Conservation (phyloP, 1,139 yeast species). For the Yamadazyma songkhlaensis region DNA sequence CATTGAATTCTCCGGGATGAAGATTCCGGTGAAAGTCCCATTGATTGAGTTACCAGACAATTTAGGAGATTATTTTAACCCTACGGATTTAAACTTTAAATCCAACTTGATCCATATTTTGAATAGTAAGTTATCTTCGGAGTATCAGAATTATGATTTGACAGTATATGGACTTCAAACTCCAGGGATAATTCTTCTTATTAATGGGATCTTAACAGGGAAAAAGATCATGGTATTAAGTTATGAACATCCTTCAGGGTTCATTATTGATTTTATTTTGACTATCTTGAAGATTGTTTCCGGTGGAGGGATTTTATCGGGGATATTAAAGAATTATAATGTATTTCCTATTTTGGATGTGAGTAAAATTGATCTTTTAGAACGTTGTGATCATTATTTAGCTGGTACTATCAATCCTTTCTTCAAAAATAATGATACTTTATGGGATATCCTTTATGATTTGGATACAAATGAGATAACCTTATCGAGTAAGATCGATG, state of each 20-base stretch:
- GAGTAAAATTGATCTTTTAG: constrained; percentile 55
- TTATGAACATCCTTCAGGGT: constrained; percentile 52
- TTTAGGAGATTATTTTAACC: constrained; percentile 46
- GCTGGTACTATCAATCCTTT: constrained; percentile 72
- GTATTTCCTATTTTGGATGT: constrained; percentile 65
- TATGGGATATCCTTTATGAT: constrained; percentile 62
- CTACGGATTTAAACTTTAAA: constrained; percentile 44
- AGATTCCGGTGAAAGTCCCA: constrained; percentile 44
- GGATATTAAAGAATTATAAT: constrained; percentile 43
- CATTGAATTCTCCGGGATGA: constrained; percentile 36
- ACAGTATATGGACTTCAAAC: constrained; percentile 57
- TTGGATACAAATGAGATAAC: constrained; percentile 48
- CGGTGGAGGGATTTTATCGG: constrained; percentile 59
- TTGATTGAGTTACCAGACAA: constrained; percentile 41
- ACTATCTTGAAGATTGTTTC: constrained; percentile 53
- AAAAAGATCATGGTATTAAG: constrained; percentile 55
- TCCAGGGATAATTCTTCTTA: constrained; percentile 54
- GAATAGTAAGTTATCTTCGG: constrained; percentile 30
- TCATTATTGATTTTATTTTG: constrained; percentile 53
- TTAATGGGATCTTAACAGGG: constrained; percentile 58
- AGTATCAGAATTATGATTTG: constrained; percentile 33
- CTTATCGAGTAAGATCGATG: constrained; percentile 25
- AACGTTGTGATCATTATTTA: constrained; percentile 51
- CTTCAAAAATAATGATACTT: constrained; percentile 52
- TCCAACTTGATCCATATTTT: constrained; percentile 40